Base-by-base conservation (phyloP, 208 protist genomes). In the Crithidia brevicula region DNA sequence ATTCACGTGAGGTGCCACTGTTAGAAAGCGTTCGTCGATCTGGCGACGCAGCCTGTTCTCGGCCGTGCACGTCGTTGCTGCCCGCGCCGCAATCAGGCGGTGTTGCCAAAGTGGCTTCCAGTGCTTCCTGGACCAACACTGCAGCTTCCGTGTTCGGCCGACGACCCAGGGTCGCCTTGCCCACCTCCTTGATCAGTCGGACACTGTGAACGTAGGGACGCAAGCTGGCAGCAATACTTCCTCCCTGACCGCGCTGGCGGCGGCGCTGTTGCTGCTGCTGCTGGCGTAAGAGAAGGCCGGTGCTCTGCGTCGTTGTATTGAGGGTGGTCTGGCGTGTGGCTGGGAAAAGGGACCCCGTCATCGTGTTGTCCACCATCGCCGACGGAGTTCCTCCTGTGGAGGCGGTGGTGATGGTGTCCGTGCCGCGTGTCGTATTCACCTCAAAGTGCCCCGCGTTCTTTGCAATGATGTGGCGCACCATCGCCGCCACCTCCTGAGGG, bases 231-330 rank as follows among this genome's bases (percentile, higher is more conserved):
- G 54, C 62, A 15, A 65, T 47, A 20, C 46, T 51, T 10, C 53
- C 50, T 2, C 54, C 43, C 22, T 68, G 70, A 31, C 54, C 45
- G 9, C 56, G 61, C 40, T 53, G 61, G 38, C 56, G 61, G 15
- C 61, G 70, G 33, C 63, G 61, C 62, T 76, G 65, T 18, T 71
- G 70, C 38, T 76, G 70, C 36, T 74, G 68, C n/a, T 71, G 70
- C 22, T 76, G 70, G 3, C 63, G 68, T 6, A 70, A 46, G 27
- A 76, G 33, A 22, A 70, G 62, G 11, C 56, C 61, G 13, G 62
- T 69, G 62, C 70, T 76, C 30, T 57, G 62, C 20, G 70, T 76
- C 10, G 69, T 52, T 9, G 51, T 65, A 47, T 59, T 76, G 46
- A 69, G 50, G 40, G 54, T 52, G 1, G 62, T 53, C 70, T 59